phyloP scores from a whole-genome alignment of 257 asterid species.

The Avicennia marina region DNA sequence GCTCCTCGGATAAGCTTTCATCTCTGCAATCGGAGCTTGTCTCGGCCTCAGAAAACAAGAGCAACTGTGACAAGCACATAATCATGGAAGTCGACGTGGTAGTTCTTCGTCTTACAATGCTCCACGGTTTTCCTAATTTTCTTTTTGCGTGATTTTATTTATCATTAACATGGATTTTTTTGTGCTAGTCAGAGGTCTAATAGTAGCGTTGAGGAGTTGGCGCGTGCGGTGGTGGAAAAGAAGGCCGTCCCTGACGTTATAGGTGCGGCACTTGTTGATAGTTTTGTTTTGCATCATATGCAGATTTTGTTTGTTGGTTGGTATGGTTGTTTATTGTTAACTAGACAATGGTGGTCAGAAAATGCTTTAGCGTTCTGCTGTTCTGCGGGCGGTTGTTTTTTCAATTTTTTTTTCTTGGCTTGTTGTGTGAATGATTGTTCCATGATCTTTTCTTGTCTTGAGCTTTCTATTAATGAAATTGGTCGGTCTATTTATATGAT shows the following conservation, averaged over 20 bases:
- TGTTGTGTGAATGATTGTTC: not conserved
- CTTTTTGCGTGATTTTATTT: not conserved
- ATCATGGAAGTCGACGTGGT: constrained; percentile 89
- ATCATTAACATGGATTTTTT: not conserved
- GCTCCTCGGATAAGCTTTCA: constrained; percentile 66
- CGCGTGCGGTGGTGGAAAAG: constrained; percentile 66
- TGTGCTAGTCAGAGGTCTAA: constrained; percentile 44
- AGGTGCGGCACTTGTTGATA: constrained; percentile 40
- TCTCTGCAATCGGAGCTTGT: constrained; percentile 70
- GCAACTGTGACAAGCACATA: constrained; percentile 42
- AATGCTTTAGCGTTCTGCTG: not conserved
- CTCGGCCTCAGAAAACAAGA: constrained; percentile 34
- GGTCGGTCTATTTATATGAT: too few species aligned
- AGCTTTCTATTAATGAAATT: too few species aligned
- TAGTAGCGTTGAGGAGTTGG: constrained; percentile 73
- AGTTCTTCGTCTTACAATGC: constrained; percentile 8
- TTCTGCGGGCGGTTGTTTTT: not conserved
- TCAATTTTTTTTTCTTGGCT: not conserved
- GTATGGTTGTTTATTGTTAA: not conserved
- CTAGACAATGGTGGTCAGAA: not conserved
- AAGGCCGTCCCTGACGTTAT: constrained; percentile 80
- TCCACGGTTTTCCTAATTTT: not conserved
- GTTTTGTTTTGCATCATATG: not conserved
- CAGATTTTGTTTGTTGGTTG: not conserved
- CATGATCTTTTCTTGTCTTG: too few species aligned